Conservation (phyloP, 352 stramenopile genomes). For the Halophytophthora polymorphica region DNA sequence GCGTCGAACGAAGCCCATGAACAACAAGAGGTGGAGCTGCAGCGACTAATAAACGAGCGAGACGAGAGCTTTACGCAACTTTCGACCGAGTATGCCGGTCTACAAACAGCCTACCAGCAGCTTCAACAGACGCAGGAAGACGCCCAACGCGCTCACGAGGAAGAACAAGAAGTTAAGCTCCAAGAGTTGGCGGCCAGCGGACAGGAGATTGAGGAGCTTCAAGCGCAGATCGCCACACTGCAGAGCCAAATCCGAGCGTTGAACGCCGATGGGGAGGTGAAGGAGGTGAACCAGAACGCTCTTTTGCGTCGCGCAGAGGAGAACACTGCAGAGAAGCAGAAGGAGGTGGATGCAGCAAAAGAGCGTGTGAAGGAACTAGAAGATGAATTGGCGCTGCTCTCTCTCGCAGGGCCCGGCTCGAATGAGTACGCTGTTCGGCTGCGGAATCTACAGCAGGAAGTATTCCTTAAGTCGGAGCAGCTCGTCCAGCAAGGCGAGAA, state of each 20-base stretch:
- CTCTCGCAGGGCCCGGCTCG: slow-evolving; percentile 22
- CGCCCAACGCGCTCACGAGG: slow-evolving; percentile 12
- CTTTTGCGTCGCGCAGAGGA: slow-evolving; percentile 35
- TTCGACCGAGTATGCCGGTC: slow-evolving; percentile 47
- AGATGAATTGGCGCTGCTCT: slow-evolving; percentile 48
- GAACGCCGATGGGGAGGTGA: slow-evolving; percentile 26
- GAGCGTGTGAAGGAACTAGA: slow-evolving; percentile 42
- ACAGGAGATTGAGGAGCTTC: slow-evolving; percentile 25
- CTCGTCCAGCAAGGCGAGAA: slow-evolving; percentile 76
- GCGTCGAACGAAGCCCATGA: slow-evolving; percentile 25
- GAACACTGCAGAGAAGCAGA: slow-evolving; percentile 31
- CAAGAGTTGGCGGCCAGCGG: slow-evolving; percentile 21
- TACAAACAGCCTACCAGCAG: slow-evolving; percentile 35
- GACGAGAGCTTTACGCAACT: slow-evolving; percentile 57
- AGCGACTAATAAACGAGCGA: slow-evolving; percentile 50
- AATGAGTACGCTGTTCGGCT: slow-evolving; percentile 28
- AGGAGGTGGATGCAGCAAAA: slow-evolving; percentile 27
- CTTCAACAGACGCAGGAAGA: slow-evolving; percentile 20
- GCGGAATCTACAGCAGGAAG: slow-evolving; percentile 59
- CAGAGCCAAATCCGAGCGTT: slow-evolving; percentile 21
- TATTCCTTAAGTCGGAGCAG: slow-evolving; percentile 72
- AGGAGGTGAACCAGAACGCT: slow-evolving; percentile 33
- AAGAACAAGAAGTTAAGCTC: slow-evolving; percentile 23
- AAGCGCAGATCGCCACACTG: slow-evolving; percentile 20
- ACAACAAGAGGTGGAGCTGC: slow-evolving; percentile 38